Evolutionary conservation across 192 early-diverging fungal species (phyloP).

Genomic region (Coemansia sp.): DNA sequence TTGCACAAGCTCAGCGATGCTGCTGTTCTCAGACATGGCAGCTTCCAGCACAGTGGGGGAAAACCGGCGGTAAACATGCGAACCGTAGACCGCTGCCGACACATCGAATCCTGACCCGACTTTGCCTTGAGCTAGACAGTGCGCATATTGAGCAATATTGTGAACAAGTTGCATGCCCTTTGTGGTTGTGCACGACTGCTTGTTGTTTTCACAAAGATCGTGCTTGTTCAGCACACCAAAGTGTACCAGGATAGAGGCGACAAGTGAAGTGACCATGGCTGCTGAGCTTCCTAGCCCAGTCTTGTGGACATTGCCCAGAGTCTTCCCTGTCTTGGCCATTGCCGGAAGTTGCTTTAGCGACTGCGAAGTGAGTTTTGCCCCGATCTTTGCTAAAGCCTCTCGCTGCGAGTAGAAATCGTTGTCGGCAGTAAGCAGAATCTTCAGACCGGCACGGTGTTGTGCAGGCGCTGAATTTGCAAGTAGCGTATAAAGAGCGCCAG

Average conservation of each 20-base stretch:
- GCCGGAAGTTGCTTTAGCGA: slow-evolving; percentile 62
- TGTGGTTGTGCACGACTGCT: neutral
- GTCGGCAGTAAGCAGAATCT: slow-evolving; percentile 80
- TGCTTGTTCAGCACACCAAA: slow-evolving; percentile 57
- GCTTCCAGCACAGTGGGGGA: slow-evolving; percentile 62
- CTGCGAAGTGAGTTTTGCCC: slow-evolving; percentile 55
- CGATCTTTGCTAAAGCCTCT: slow-evolving; percentile 57
- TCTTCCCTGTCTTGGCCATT: slow-evolving; percentile 65
- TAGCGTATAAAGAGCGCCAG: slow-evolving; percentile 9
- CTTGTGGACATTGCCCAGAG: slow-evolving; percentile 75
- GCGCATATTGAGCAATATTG: slow-evolving; percentile 85
- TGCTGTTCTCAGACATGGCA: slow-evolving; percentile 51
- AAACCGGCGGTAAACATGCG: slow-evolving; percentile 84
- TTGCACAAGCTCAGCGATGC: slow-evolving; percentile 12
- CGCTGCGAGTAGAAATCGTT: slow-evolving; percentile 99
- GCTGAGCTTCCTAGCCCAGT: slow-evolving; percentile 97
- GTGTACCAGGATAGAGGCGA: slow-evolving; percentile 73
- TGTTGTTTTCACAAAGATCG: neutral
- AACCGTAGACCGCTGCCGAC: slow-evolving; percentile 87
- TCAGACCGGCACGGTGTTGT: slow-evolving; percentile 49
- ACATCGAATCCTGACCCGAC: slow-evolving; percentile 98
- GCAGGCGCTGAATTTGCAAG: neutral
- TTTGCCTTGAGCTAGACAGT: slow-evolving; percentile 98
- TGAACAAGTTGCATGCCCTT: slow-evolving; percentile 65
- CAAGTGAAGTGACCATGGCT: slow-evolving; percentile 92